Base-by-base conservation (phyloP, 805 yeast genomes). In the Candida nemodendra region DNA sequence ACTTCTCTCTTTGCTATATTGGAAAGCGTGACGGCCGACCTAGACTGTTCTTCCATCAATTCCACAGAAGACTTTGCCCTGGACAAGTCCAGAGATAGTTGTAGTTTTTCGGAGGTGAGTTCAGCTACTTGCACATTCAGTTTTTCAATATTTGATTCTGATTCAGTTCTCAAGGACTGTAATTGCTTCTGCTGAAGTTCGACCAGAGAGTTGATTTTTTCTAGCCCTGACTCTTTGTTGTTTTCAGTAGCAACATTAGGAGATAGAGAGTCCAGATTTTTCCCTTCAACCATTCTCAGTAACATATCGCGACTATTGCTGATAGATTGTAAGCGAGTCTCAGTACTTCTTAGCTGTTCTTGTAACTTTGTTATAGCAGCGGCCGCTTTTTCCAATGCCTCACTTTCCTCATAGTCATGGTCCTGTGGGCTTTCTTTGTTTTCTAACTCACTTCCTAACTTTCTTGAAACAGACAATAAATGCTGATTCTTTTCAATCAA, bases 401-500 rank as follows among this genome's bases (percentile, higher is more conserved):
- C 50, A 30, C 34, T 48, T 32, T 59, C 62, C 8, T 38, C 43
- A 24, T 47, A 51, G 45, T 81, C 87, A 32, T 66, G 71, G 13
- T 76, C 66, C 0, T 78, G 78, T 3, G 65, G 62, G 15, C 69
- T 66, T 12, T 53, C 95, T 34, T 77, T 75, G 5, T 57, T 61
- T 54, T 90, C 96, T 38, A 90, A 65, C 51, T 79, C 78, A 27
- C 72, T 68, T 9, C 91, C 95, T 13, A 91, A 66, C 34, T 76
- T 76, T 45, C 98, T 73, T 1, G 85, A 78, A 2, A 84, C 77
- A 25, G 69, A 65, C 24, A 89, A 62, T 18, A 91, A 68, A 36
- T 87, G 84, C 47, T 81, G 78, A 54, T 91, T 91, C 59, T 80
- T 84, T 35, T 72, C 65, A 51, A 87, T 85, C 35, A 91, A 65